Base-by-base conservation (phyloP, 306 rosid genomes). In the Astragalus glycyphyllos region DNA sequence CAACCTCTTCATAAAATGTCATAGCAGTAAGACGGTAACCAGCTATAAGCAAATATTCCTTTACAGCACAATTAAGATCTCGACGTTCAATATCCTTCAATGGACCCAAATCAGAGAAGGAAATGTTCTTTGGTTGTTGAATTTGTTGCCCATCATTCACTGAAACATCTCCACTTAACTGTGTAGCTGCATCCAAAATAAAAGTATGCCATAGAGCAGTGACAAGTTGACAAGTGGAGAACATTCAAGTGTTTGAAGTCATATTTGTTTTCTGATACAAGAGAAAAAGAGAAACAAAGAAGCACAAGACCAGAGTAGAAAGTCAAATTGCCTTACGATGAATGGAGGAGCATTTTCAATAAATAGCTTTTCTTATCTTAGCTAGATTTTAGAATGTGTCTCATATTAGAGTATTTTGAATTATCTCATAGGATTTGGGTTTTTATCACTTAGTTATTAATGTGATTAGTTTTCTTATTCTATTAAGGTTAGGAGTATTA, bases 1-100 rank as follows among this genome's bases (percentile, higher is more conserved):
- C 80, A 82, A 86, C 99, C 95, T 94, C 99, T 80, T 94, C 99
- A 76, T 87, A 94, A 85, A 94, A 91, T 31, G 99, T 94, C 99
- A 94, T 89, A 73, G 96, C 99, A 60, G 99, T 91, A 45, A 94
- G 92, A 76, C 96, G 92, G 75, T 94, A 94, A 15, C 99, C 99
- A 8, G 99, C 99, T 45, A 86, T 34, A 53, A 94, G 96, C 83
- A 94, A 85, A 78, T 94, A 94, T 84, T 94, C 96, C 84, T 94
- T 94, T 61, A 94, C 87, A 13, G 97, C 99, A 77, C 96, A 89
- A 72, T 94, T 91, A 62, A 94, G 95, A 87, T 94, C 96, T 65
- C 37, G 83, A 15, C 96, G 96, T 57, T 94, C 99, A 47, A 75
- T 73, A 42, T 87, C 96, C 84, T 94, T 94, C 77, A 94, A 83